These are phyloP conservation scores for Ophiocordyceps camponoti-rufipedis DNA, from an alignment of 2,329 filamentous ascomycete species.

Conservation along the genomic window DNA sequence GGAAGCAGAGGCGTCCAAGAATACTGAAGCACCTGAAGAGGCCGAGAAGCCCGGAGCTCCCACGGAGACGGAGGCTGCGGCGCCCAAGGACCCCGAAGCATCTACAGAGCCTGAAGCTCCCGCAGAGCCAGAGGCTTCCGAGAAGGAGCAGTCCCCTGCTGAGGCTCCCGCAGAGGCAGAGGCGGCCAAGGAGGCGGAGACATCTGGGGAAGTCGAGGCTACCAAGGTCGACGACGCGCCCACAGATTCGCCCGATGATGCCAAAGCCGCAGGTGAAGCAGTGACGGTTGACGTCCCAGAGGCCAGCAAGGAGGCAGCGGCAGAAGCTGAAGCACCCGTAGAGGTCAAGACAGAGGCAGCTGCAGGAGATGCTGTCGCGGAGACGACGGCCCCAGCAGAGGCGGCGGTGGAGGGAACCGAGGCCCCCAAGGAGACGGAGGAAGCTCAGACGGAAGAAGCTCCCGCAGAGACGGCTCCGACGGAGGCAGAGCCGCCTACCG, in stretches of 20 bases:
- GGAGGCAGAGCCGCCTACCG: background rate
- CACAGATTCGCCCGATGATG: no score
- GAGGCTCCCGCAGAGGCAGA: background rate
- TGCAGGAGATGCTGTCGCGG: background rate
- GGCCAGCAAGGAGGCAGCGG: no score
- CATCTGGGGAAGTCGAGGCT: background rate
- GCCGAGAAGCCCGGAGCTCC: slow-evolving; percentile 2
- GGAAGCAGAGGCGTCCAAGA: background rate
- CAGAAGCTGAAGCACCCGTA: background rate
- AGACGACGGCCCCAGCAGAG: no score
- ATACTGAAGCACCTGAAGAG: no score
- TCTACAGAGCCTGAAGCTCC: background rate
- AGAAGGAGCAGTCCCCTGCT: background rate
- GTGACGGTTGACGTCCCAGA: no score
- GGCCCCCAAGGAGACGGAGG: background rate
- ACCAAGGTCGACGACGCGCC: slow-evolving; percentile 1
- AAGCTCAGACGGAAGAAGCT: no score
- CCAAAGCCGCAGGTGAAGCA: no score
- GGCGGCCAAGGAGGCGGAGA: no score
- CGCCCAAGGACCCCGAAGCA: background rate
- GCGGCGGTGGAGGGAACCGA: background rate
- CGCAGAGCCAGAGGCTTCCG: background rate
- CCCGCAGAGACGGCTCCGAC: background rate
- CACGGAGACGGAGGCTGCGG: slow-evolving; percentile 1
- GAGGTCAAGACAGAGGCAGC: background rate